phyloP scores from a whole-genome alignment of 805 yeast genomes.

The Saturnispora bothae region DNA sequence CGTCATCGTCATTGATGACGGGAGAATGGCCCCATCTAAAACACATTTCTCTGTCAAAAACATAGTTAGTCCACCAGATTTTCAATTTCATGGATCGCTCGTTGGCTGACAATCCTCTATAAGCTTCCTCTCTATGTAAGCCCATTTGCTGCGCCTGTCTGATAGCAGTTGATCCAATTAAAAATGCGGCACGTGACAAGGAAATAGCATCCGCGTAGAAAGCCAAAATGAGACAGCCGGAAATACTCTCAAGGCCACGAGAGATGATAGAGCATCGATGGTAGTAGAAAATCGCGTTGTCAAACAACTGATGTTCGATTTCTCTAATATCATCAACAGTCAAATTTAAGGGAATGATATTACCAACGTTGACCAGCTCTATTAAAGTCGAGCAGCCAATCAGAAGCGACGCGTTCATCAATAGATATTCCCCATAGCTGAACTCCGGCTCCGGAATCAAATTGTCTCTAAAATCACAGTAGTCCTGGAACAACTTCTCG shows the following conservation, averaged over 20 bases:
- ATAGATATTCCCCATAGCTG: slow-evolving; percentile 25
- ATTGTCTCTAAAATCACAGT: slow-evolving; percentile 21
- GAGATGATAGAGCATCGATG: slow-evolving; percentile 38
- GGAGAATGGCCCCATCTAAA: slow-evolving; percentile 42
- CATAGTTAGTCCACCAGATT: slow-evolving; percentile 41
- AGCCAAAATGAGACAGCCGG: slow-evolving; percentile 40
- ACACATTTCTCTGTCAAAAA: slow-evolving; percentile 35
- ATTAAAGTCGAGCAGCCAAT: slow-evolving; percentile 11
- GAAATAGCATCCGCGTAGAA: slow-evolving; percentile 27
- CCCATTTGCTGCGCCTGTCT: slow-evolving; percentile 50
- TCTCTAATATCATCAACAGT: slow-evolving; percentile 16
- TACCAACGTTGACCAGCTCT: slow-evolving; percentile 6
- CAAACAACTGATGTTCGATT: slow-evolving; percentile 24
- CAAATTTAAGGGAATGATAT: not conserved
- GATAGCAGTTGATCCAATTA: slow-evolving; percentile 35
- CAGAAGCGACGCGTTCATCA: slow-evolving; percentile 24
- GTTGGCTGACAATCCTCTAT: slow-evolving; percentile 25
- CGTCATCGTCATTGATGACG: slow-evolving; percentile 31
- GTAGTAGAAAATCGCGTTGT: slow-evolving; percentile 41
- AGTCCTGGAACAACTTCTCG: slow-evolving; percentile 10
- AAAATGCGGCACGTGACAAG: slow-evolving; percentile 31
- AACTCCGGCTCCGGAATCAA: slow-evolving; percentile 17
- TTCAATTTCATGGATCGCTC: slow-evolving; percentile 31
- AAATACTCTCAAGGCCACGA: slow-evolving; percentile 42
- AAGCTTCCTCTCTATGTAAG: slow-evolving; percentile 39